Base-by-base conservation (phyloP, 139 green algal species). In the Tetradesmus obliquus region DNA sequence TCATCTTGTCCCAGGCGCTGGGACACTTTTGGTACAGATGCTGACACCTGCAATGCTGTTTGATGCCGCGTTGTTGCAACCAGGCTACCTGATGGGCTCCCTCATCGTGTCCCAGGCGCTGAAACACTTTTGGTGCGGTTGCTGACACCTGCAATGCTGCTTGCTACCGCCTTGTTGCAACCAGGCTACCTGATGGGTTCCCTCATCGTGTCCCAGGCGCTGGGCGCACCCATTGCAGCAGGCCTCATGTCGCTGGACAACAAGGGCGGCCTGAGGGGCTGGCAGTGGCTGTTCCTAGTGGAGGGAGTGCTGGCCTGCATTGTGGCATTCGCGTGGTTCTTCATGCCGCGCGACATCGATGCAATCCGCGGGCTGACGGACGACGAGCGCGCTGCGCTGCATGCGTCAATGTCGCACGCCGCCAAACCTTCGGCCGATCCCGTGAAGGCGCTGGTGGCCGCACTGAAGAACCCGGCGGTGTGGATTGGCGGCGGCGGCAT, bases 231-330 rank as follows among this genome's bases (percentile, higher is more conserved):
- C n/a, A 32, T 92, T 2, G 79, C 88, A 24, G 88, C 88, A 4
- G 58, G 57, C 45, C 58, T 92, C 45, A 87, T 92, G 79, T 20
- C 24, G 2, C 17, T 92, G 15, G 88, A 88, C 69, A 80, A 80
- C 62, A 53, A n/a, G n/a, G 79, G 57, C 9, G 96, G 96, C 1
- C 86, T 98, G 80, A 80, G 71, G n/a, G 96, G 96, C 32, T 98
- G 96, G 96, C 94, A 97, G 90, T 95, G 94, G 94, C 93, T 98
- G 62, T 97, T 97, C 92, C 54, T 97, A 0, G 54, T 87, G 0
- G 82, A 87, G 53, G 81, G 87, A 5, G 32, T 91, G 22, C 17
- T 85, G 24, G 87, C 87, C 2, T 24, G 32, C 12, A 15, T 91
- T 5, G 87, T 91, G 9, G 72, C 72, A 19, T 5, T 72, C 0